phyloP scores from a whole-genome alignment of 192 early-diverging fungal genomes.

The Diversispora epigaea region DNA sequence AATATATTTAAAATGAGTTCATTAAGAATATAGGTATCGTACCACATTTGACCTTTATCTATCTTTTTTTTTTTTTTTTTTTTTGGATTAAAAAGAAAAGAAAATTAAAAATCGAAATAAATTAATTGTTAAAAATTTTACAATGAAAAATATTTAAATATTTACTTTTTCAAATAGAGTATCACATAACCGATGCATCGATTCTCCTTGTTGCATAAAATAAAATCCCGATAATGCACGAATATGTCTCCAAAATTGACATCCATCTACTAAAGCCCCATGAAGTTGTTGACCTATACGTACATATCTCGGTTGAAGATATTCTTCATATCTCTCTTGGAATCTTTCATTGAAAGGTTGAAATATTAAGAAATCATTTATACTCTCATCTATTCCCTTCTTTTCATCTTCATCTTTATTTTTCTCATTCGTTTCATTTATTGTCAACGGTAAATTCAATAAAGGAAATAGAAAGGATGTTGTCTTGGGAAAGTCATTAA shows the following conservation, averaged over 20 bases:
- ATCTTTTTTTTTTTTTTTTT: slow-evolving; percentile 29
- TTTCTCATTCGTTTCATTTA: background rate
- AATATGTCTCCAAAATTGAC: slow-evolving; percentile 34
- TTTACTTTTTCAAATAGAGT: slow-evolving; percentile 32
- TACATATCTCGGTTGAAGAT: slow-evolving; percentile 37
- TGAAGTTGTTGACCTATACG: slow-evolving; percentile 31
- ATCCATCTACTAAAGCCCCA: slow-evolving; percentile 31
- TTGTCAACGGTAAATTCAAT: background rate
- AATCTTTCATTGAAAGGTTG: slow-evolving; percentile 26
- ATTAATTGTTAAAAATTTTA: background rate
- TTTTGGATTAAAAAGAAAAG: background rate
- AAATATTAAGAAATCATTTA: background rate
- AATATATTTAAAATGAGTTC: slow-evolving; percentile 33
- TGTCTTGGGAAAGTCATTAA: background rate
- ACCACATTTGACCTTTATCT: slow-evolving; percentile 42
- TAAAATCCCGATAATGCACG: slow-evolving; percentile 38
- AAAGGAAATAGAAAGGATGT: slow-evolving; percentile 1
- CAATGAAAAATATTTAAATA: background rate
- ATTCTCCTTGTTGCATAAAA: slow-evolving; percentile 42
- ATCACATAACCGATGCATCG: slow-evolving; percentile 44
- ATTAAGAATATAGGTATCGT: slow-evolving; percentile 39
- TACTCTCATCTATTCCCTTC: background rate
- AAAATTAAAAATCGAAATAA: background rate
- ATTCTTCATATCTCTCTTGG: slow-evolving; percentile 26
- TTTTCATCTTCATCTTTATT: background rate